These are phyloP conservation scores for Beta corolliflora DNA, from an alignment of 179 eudicot species.

Conservation along the genomic window DNA sequence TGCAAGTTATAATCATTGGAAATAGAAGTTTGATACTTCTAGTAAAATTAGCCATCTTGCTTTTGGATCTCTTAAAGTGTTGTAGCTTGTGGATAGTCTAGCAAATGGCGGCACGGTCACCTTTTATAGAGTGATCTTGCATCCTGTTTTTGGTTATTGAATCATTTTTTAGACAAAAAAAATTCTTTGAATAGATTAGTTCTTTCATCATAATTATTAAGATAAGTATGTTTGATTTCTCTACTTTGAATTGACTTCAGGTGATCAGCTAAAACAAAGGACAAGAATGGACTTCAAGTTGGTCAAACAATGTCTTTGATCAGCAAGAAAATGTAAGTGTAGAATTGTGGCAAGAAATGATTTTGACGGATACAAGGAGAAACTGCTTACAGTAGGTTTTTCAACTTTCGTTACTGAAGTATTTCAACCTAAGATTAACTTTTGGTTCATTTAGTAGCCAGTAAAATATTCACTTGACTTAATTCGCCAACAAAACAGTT, in stretches of 20 bases:
- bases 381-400: no score
- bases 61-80: neutral
- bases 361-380: no score
- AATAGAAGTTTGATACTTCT: neutral
- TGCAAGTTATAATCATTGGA: neutral
- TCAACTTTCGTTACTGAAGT: no score
- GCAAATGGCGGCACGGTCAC: neutral
- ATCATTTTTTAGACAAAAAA: no score
- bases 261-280: neutral
- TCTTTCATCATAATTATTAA: no score
- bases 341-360: neutral
- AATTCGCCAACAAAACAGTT: no score
- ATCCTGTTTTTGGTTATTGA: no score
- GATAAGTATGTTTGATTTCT: neutral
- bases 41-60: neutral
- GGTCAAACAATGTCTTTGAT: neutral
- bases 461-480: no score
- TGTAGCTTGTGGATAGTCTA: neutral
- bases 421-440: no score
- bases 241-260: neutral
- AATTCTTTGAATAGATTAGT: neutral
- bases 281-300: neutral
- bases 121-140: neutral
- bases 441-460: no score
- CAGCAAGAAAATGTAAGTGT: neutral